Conservation (phyloP, 73 alveolate genomes). For the Symbiodinium natans region DNA sequence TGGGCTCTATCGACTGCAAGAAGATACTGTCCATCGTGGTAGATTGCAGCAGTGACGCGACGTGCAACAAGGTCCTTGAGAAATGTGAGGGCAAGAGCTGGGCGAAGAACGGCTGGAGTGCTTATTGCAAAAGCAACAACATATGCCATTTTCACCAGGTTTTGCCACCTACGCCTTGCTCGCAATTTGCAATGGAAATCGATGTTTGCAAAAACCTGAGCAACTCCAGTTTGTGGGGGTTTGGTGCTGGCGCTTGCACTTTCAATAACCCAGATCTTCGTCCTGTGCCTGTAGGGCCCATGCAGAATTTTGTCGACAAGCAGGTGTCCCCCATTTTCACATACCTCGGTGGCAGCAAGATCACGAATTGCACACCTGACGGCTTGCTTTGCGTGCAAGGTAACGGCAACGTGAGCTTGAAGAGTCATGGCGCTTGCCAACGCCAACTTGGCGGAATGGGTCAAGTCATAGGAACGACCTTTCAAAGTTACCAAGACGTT, state of each 20-base stretch:
- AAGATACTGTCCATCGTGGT: too few relatives aligned
- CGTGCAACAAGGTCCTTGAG: not conserved
- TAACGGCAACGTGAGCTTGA: not conserved
- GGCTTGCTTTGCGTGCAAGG: conserved; percentile 4
- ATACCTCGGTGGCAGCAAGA: conserved; percentile 17
- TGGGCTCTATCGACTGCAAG: too few relatives aligned
- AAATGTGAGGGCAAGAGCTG: conserved; percentile 24
- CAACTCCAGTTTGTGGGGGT: not conserved
- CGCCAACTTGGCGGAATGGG: conserved; percentile 36
- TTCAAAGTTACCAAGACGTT: not conserved
- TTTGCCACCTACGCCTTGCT: conserved; percentile 15
- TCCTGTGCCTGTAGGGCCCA: not conserved
- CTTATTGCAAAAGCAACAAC: conserved; percentile 13
- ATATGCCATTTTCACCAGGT: conserved; percentile 19
- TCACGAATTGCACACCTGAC: conserved; percentile 33
- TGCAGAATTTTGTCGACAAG: conserved; percentile 15
- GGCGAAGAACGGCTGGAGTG: not conserved
- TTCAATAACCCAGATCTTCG: conserved; percentile 21
- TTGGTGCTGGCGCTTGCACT: conserved; percentile 5
- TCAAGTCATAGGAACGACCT: not conserved
- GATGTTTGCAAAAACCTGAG: conserved; percentile 11
- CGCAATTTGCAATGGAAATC: not conserved
- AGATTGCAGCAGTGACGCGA: too few relatives aligned
- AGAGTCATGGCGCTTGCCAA: conserved; percentile 9
- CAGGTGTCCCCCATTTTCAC: conserved; percentile 7